A percentile compares a stretch with the other conserved stretches of the same genome.
phyloP scores from a whole-genome alignment of 768 basidiomycete species.

The Podaxis sp. region DNA sequence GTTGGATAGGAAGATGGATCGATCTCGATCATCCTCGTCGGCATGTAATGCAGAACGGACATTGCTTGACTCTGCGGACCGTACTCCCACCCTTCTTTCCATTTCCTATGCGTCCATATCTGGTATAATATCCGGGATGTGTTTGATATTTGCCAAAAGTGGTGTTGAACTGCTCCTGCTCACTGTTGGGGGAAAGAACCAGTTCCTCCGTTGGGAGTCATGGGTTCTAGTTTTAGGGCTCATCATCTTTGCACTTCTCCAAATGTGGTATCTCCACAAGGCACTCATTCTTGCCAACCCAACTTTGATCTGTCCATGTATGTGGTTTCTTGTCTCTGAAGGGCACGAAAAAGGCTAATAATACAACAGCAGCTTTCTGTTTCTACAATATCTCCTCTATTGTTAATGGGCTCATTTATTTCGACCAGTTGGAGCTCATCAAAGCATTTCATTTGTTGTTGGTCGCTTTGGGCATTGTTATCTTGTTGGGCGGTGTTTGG shows the following conservation, averaged over 20 bases:
- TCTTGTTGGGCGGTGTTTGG: slow-evolving; percentile 87
- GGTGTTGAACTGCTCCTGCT: slow-evolving; percentile 85
- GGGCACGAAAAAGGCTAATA: slow-evolving; percentile 16
- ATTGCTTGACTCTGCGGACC: slow-evolving; percentile 26
- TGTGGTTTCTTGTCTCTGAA: slow-evolving; percentile 24
- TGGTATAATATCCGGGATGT: slow-evolving; percentile 89
- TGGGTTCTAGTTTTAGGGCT: slow-evolving; percentile 79
- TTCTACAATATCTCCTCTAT: slow-evolving; percentile 94
- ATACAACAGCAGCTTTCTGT: slow-evolving; percentile 74
- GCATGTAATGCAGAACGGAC: slow-evolving; percentile 12
- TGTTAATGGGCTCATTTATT: slow-evolving; percentile 86
- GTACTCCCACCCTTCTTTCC: slow-evolving; percentile 62
- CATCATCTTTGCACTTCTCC: slow-evolving; percentile 69
- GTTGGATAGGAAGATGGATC: slow-evolving; percentile 31
- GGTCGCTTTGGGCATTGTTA: slow-evolving; percentile 69
- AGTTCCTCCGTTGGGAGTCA: slow-evolving; percentile 80
- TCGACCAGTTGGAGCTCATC: slow-evolving; percentile 77
- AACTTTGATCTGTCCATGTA: slow-evolving; percentile 80
- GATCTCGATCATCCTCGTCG: slow-evolving; percentile 5
- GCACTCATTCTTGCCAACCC: slow-evolving; percentile 79
- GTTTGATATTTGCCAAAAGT: slow-evolving; percentile 89
- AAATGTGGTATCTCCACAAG: slow-evolving; percentile 83
- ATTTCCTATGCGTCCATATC: slow-evolving; percentile 85
- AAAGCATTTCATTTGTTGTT: slow-evolving; percentile 64
- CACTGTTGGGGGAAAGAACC: slow-evolving; percentile 70